A percentile compares a stretch with the other conserved stretches of the same genome.
phyloP scores from a whole-genome alignment of 331 rosid species.

The Phaseolus coccineus region DNA sequence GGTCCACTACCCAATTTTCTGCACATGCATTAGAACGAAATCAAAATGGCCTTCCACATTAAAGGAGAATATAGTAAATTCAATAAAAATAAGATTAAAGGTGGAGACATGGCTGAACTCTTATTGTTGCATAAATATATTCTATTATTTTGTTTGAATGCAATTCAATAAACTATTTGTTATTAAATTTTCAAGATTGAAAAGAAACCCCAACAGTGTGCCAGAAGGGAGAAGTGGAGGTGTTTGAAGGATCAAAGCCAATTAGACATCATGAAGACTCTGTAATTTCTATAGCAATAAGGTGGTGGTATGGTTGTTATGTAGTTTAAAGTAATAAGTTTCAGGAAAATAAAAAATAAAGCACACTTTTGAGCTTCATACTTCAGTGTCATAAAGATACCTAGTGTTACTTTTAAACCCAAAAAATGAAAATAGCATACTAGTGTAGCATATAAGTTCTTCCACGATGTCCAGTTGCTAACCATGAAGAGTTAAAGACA shows the following conservation, averaged over 20 bases:
- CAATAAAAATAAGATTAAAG: constrained; percentile 19
- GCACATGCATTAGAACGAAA: constrained; percentile 41
- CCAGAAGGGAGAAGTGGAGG: constrained; percentile 8
- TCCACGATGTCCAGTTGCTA: constrained; percentile 4
- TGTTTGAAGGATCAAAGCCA: constrained; percentile 31
- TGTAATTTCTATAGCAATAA: background rate
- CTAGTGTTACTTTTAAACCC: background rate
- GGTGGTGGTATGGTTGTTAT: background rate
- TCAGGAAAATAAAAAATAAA: background rate
- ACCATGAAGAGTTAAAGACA: background rate
- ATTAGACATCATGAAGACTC: background rate
- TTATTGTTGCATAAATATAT: constrained; percentile 11
- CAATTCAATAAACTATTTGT: constrained; percentile 30
- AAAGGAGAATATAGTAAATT: constrained; percentile 22
- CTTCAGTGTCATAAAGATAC: background rate
- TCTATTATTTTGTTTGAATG: constrained; percentile 12
- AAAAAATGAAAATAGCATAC: background rate
- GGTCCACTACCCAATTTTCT: constrained; percentile 65
- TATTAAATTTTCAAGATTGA: constrained; percentile 19
- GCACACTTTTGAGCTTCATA: constrained; percentile 2
- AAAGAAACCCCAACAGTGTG: constrained; percentile 17
- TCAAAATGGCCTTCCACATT: constrained; percentile 24
- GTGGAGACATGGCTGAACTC: constrained; percentile 31
- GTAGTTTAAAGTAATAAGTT: background rate
- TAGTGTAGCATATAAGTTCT: constrained; percentile 18